Percentiles rank a stretch among this genome's conserved stretches.
Evolutionary conservation across 805 yeast species (phyloP).

Genomic region (Barnettozyma vustinii): DNA sequence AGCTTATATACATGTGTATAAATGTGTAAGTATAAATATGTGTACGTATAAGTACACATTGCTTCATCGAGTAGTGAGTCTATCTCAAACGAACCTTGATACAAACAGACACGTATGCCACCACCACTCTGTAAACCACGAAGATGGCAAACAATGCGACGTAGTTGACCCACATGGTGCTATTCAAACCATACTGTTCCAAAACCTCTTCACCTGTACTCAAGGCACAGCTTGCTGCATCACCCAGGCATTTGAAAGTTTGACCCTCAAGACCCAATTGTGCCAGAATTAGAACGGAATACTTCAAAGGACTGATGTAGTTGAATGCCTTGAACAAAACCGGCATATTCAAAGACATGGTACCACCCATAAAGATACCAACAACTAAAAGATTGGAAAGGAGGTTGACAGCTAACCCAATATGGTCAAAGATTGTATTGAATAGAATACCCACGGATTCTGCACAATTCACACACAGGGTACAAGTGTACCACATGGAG

Average conservation of each 20-base stretch:
- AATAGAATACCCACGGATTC: constrained; percentile 77
- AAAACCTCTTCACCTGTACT: constrained; percentile 52
- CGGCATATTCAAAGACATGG: constrained; percentile 73
- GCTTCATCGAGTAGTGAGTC: neutral
- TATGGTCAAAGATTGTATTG: constrained; percentile 61
- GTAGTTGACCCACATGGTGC: constrained; percentile 16
- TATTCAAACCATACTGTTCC: constrained; percentile 39
- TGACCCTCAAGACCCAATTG: constrained; percentile 52
- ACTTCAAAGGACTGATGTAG: constrained; percentile 67
- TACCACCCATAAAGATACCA: constrained; percentile 77
- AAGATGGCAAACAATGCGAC: constrained; percentile 15
- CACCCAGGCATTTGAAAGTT: constrained; percentile 44
- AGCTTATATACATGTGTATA: no score
- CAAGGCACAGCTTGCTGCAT: constrained; percentile 40
- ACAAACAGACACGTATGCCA: constrained; percentile 10
- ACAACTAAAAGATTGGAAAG: constrained; percentile 57
- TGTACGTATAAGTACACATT: no score
- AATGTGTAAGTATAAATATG: no score
- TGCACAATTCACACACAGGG: constrained; percentile 63
- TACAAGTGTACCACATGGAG: constrained; percentile 47
- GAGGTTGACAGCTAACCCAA: constrained; percentile 72
- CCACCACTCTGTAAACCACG: constrained; percentile 13
- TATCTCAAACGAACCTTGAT: constrained; percentile 4
- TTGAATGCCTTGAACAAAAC: constrained; percentile 60
- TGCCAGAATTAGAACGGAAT: constrained; percentile 56